These are phyloP conservation scores for Leptographium wingfieldii DNA, from an alignment of 2,329 filamentous ascomycete genomes.

Conservation along the genomic window DNA sequence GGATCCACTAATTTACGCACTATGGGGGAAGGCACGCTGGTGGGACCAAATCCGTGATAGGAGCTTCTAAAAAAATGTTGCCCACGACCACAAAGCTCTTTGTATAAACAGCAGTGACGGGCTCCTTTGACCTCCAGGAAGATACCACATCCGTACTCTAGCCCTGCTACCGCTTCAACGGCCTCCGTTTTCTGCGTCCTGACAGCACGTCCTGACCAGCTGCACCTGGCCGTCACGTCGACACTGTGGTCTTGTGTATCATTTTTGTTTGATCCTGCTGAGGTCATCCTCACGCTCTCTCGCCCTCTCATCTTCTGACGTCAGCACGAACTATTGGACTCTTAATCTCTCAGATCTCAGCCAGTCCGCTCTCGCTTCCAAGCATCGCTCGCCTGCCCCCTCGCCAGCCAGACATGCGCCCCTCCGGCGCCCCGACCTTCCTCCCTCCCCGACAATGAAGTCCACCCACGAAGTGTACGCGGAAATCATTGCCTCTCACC, in stretches of 20 bases:
- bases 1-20: not conserved
- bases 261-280: not conserved
- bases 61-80: not conserved
- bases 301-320: not conserved
- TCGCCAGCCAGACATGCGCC: not conserved
- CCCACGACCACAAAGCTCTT: not conserved
- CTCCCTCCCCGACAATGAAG: slow-evolving; percentile 19
- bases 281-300: not conserved
- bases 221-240: no score
- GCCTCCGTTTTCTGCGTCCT: not conserved
- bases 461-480: slow-evolving; percentile 20
- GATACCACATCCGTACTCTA: no score
- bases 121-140: not conserved
- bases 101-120: not conserved
- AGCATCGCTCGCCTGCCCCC: not conserved
- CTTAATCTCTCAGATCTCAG: not conserved
- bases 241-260: not conserved
- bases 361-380: not conserved
- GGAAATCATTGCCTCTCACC: slow-evolving; percentile 29
- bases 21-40: not conserved
- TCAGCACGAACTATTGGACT: not conserved
- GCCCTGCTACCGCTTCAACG: no score
- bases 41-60: not conserved
- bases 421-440: not conserved
- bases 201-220: not conserved